These are phyloP conservation scores for Eustoma russellianum DNA, from an alignment of 257 asterid species.

Conservation along the genomic window DNA sequence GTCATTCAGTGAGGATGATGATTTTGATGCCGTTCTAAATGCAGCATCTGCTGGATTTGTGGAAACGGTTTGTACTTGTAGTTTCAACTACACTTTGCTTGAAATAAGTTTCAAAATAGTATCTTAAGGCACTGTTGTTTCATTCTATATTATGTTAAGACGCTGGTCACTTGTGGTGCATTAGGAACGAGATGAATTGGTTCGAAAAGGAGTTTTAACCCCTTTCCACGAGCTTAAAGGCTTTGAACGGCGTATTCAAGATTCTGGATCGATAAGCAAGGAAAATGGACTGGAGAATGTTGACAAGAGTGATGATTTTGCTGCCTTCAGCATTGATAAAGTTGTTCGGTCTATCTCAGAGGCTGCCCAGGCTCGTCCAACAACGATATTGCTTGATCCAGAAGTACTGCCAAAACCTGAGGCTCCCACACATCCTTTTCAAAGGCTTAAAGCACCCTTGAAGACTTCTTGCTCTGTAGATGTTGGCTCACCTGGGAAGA, in stretches of 20 bases:
- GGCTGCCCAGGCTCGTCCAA: constrained; percentile 81
- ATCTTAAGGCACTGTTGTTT: too few relatives aligned
- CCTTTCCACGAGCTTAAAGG: constrained; percentile 96
- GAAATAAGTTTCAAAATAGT: not conserved
- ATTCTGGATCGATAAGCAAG: constrained; percentile 48
- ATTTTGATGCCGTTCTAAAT: constrained; percentile 71
- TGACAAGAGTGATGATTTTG: constrained; percentile 31
- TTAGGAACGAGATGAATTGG: constrained; percentile 90
- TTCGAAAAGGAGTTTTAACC: constrained; percentile 88
- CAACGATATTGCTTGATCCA: constrained; percentile 74
- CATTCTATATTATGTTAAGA: constrained; percentile 1
- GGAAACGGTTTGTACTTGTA: constrained; percentile 72
- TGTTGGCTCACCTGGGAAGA: constrained; percentile 32
- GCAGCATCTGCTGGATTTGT: constrained; percentile 89
- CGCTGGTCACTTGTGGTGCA: constrained; percentile 15
- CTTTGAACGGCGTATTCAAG: constrained; percentile 82
- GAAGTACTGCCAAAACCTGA: constrained; percentile 65
- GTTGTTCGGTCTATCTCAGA: constrained; percentile 57
- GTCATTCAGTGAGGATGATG: constrained; percentile 62
- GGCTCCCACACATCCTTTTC: constrained; percentile 68
- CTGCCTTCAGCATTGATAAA: constrained; percentile 68
- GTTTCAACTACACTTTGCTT: not conserved
- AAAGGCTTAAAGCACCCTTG: constrained; percentile 47
- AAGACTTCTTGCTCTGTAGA: constrained; percentile 45
- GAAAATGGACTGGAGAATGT: constrained; percentile 21